Evolutionary conservation across 1,139 yeast species (phyloP), one percentile per base, ranked within the genome.

Genomic region (Blastobotrys buckinghamii): DNA sequence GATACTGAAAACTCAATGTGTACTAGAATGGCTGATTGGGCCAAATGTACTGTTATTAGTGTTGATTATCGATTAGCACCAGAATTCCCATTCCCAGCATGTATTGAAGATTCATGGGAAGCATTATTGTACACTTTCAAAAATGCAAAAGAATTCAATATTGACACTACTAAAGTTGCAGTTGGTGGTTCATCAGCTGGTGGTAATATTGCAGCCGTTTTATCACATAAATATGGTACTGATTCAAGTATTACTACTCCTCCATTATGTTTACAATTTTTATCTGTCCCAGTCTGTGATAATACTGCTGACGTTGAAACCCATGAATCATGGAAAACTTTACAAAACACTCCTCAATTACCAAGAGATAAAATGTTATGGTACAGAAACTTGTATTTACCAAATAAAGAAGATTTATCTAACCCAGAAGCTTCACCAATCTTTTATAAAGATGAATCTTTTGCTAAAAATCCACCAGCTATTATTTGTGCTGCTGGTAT

Each of bases 171-270:
- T 34, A 71, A 67, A 44, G 60, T 75, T n/a, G 71, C 72, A 10
- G 63, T 72, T 19, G 78, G 72, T 12, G 79, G 79, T 0, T 70
- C 75, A 1, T 74, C 78, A 2, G 79, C 79, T 17, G 79, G 77
- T 22, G 77, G 77, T 2, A 72, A 73, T 57, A 63, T 74, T 53
- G 65, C 75, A 16, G 76, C 76, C 1, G 64, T 71, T 7, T 63
- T 73, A 40, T 59, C 72, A 19, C 77, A 75, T 55, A 43, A 43
- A 41, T 37, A 17, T 17, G 73, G 69, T 33, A 54, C 56, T 32
- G 64, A 67, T 8, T 55, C 54, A 13, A 39, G 40, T 19, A 39
- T 38, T n/a, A 37, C 50, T 1, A 56, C 69, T 6, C 77, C 78
- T 15, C 66, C 73, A 2, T 51, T 75, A 13, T 63, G 59, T 37